Evolutionary conservation across 495 filamentous ascomycete species (phyloP).

Genomic region (Cladorrhinum samala): DNA sequence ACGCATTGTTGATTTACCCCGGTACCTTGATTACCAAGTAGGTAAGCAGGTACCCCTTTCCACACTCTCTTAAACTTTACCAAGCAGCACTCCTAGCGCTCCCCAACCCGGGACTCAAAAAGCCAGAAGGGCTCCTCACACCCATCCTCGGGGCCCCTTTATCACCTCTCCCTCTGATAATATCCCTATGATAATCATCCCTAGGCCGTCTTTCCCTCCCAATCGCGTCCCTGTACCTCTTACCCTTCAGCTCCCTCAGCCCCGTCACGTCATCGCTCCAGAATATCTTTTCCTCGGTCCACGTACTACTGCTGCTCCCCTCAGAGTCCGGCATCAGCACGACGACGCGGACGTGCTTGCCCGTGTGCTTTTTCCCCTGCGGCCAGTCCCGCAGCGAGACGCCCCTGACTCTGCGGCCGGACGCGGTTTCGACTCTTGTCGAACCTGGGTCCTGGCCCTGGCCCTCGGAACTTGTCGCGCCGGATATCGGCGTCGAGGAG

Average conservation of each 20-base stretch:
- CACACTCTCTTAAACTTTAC: no score
- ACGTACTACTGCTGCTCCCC: not conserved
- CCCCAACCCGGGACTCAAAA: not conserved
- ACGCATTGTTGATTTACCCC: no score
- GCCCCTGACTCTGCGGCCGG: conserved; percentile 1
- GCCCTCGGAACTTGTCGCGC: not conserved
- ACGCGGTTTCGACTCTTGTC: conserved; percentile 1
- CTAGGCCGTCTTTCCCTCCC: no score
- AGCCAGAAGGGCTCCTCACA: no score
- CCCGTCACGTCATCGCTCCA: conserved; percentile 9
- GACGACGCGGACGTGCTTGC: conserved; percentile 6
- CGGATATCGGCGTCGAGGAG: not conserved
- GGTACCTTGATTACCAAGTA: no score
- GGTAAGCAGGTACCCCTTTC: no score
- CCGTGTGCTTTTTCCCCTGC: conserved; percentile 9
- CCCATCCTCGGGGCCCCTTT: no score
- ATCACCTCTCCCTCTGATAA: no score
- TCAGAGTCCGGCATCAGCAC: conserved; percentile 8
- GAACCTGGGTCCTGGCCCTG: not conserved
- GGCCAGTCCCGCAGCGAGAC: conserved; percentile 1
- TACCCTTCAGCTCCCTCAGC: conserved; percentile 4
- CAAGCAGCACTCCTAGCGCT: not conserved
- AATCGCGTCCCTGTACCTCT: not conserved
- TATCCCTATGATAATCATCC: no score
- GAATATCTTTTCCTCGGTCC: conserved; percentile 14